Conservation (phyloP, 1,139 yeast species). For the Hemisphaericaspora subhashii region DNA sequence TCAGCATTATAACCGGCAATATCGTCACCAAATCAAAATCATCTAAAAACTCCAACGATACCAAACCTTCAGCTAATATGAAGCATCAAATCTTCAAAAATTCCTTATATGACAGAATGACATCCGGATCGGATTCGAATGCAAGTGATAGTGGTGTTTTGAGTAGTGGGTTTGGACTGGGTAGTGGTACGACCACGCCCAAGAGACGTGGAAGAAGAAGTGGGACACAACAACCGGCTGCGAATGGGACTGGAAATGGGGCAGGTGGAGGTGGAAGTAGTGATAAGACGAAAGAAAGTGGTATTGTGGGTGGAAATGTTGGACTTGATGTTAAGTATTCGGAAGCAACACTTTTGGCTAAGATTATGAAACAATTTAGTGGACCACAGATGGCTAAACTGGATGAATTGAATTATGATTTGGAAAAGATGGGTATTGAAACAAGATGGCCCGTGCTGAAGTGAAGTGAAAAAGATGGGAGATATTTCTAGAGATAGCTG, state of each 20-base stretch:
- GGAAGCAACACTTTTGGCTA: constrained; percentile 43
- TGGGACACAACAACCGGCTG: constrained; percentile 9
- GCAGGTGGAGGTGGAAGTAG: constrained; percentile 13
- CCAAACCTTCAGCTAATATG: constrained; percentile 20
- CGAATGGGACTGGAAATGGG: constrained; percentile 6
- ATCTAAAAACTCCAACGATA: constrained; percentile 20
- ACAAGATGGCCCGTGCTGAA: constrained; percentile 35
- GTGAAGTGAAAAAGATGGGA: neutral
- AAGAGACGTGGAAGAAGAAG: constrained; percentile 31
- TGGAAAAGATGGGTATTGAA: constrained; percentile 37
- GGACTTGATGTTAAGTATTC: constrained; percentile 28
- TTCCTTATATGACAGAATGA: constrained; percentile 38
- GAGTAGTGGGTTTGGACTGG: constrained; percentile 4
- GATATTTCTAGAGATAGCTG: neutral
- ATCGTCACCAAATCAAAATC: constrained; percentile 26
- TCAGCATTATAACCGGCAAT: constrained; percentile 43
- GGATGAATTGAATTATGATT: constrained; percentile 38
- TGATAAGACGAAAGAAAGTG: constrained; percentile 9
- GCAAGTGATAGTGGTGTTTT: constrained; percentile 13
- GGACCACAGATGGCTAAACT: constrained; percentile 41
- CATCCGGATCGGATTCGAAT: constrained; percentile 47
- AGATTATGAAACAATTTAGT: constrained; percentile 44
- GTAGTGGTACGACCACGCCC: constrained; percentile 10
- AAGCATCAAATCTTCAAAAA: constrained; percentile 45
- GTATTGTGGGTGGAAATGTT: constrained; percentile 13